These are phyloP conservation scores for Venturiaceae sp. DNA, from an alignment of 2,329 filamentous ascomycete species.

Conservation along the genomic window DNA sequence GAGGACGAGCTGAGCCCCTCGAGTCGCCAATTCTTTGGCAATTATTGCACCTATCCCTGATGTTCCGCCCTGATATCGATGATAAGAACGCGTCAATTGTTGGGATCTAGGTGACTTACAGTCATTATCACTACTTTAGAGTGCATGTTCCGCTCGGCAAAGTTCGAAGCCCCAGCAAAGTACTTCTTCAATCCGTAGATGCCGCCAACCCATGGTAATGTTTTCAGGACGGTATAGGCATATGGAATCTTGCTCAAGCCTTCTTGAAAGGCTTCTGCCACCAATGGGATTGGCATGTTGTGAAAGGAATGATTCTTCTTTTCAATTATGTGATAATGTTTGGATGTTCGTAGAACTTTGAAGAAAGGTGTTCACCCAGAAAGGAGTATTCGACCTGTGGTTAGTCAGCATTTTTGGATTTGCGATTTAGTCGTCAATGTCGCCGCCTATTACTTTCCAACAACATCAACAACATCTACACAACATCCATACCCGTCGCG, in stretches of 20 bases:
- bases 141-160: constrained; percentile 75
- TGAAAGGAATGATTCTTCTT: background rate
- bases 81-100: constrained; percentile 13
- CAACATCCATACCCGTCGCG: background rate
- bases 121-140: constrained; percentile 91
- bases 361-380: background rate
- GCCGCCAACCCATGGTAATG: constrained; percentile 40
- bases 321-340: background rate
- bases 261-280: constrained; percentile 42
- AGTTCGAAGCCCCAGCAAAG: constrained; percentile 65
- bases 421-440: background rate
- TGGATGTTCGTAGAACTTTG: background rate
- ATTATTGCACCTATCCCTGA: constrained; percentile 80
- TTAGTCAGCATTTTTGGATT: background rate
- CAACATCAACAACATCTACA: background rate
- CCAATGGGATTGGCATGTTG: constrained; percentile 53
- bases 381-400: background rate
- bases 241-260: constrained; percentile 46
- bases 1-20: constrained; percentile 85
- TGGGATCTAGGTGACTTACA: constrained; percentile 30
- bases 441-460: background rate
- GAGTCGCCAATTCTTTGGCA: constrained; percentile 61
- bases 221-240: constrained; percentile 41
- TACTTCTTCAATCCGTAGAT: constrained; percentile 60
- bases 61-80: constrained; percentile 59